Evolutionary conservation across 2,329 filamentous ascomycete genomes (phyloP).

Genomic region (Penicillium freii): DNA sequence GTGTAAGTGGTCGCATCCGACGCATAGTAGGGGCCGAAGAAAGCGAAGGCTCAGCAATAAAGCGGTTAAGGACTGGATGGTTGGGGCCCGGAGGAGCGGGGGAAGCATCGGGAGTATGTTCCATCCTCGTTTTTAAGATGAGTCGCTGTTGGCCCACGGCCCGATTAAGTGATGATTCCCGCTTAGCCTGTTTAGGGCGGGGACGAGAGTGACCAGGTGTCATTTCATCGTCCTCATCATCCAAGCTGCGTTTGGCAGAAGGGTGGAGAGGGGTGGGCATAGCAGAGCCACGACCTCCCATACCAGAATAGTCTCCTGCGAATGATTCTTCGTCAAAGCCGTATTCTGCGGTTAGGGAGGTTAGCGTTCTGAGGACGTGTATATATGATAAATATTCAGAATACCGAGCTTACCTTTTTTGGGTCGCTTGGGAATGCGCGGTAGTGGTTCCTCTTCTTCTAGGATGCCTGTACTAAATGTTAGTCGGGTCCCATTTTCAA

Average conservation of each 20-base stretch:
- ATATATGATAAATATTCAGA: not conserved
- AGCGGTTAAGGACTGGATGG: constrained; percentile 45
- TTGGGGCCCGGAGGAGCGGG: constrained; percentile 45
- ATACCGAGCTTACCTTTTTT: constrained; percentile 39
- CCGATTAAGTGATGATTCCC: constrained; percentile 38
- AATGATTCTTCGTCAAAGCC: constrained; percentile 37
- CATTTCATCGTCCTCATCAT: constrained; percentile 45
- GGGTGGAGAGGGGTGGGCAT: constrained; percentile 41
- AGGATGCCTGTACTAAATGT: constrained; percentile 40
- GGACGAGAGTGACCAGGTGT: constrained; percentile 39
- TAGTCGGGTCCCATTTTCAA: constrained; percentile 4
- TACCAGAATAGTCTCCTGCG: constrained; percentile 30
- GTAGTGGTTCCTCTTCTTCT: constrained; percentile 48
- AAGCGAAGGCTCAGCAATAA: constrained; percentile 35
- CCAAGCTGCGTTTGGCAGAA: constrained; percentile 34
- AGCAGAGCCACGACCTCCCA: constrained; percentile 31
- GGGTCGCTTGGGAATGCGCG: constrained; percentile 45
- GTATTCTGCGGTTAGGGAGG: constrained; percentile 19
- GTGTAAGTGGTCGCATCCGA: constrained; percentile 49
- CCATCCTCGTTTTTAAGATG: constrained; percentile 46
- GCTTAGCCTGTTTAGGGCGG: constrained; percentile 42
- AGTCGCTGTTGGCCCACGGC: constrained; percentile 41
- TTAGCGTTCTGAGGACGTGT: constrained; percentile 1
- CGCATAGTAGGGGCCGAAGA: constrained; percentile 32
- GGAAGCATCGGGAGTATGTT: constrained; percentile 44